A percentile compares a stretch with the other conserved stretches of the same genome.
phyloP scores from a whole-genome alignment of 2,329 filamentous ascomycete species.

The Talaromyces sp. region DNA sequence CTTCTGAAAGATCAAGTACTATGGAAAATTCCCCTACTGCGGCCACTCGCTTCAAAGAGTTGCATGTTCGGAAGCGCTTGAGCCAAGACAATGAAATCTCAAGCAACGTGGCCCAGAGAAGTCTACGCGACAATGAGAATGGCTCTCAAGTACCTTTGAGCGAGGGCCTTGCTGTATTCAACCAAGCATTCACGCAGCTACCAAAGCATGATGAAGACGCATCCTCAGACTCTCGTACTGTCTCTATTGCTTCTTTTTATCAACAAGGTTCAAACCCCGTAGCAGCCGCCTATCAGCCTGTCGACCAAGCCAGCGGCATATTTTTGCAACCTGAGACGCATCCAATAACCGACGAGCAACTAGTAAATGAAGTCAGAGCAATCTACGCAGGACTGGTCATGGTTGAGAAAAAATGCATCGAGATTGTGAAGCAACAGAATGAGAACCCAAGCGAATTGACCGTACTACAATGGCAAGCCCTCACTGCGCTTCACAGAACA shows the following conservation, averaged over 20 bases:
- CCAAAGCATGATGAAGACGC: background rate
- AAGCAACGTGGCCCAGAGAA: constrained; percentile 9
- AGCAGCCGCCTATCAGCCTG: background rate
- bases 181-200: background rate
- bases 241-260: background rate
- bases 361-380: constrained; percentile 66
- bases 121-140: background rate
- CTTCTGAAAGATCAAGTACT: background rate
- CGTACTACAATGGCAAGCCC: constrained; percentile 76
- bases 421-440: constrained; percentile 67
- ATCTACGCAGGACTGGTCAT: constrained; percentile 75
- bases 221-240: background rate
- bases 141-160: background rate
- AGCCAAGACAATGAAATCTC: constrained; percentile 4
- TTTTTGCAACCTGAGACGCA: constrained; percentile 61
- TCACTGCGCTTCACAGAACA: constrained; percentile 78
- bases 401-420: constrained; percentile 84
- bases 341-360: constrained; percentile 71
- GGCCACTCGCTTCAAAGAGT: constrained; percentile 1
- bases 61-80: background rate
- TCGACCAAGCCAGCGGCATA: constrained; percentile 31
- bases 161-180: background rate
- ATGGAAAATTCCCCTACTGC: background rate
- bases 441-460: constrained; percentile 52
- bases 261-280: background rate